Evolutionary conservation across 208 protist species (phyloP).

Genomic region (Leishmania turanica): DNA sequence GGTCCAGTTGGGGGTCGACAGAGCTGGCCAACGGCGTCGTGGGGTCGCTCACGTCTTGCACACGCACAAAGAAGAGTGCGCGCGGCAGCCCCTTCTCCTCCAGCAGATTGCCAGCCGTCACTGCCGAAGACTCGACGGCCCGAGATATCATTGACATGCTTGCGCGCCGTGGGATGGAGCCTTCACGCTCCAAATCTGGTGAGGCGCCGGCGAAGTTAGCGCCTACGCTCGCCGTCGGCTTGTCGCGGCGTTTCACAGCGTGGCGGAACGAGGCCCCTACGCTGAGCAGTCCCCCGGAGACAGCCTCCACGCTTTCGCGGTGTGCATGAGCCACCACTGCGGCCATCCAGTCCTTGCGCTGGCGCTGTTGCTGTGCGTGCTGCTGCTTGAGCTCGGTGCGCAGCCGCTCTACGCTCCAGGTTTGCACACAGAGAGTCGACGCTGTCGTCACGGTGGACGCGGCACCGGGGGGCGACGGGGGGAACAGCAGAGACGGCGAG

Average conservation of each 20-base stretch:
- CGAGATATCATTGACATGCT: conserved; percentile 5
- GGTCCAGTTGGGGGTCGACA: not conserved
- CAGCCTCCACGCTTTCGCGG: not conserved
- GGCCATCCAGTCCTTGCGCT: conserved; percentile 20
- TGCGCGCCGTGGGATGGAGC: not conserved
- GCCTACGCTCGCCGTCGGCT: conserved; percentile 14
- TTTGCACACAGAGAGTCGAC: conserved; percentile 4
- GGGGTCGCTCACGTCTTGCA: conserved; percentile 47
- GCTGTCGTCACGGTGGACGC: not conserved
- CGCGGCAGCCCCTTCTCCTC: conserved; percentile 42
- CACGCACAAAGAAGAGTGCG: conserved; percentile 68
- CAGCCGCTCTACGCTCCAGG: conserved; percentile 23
- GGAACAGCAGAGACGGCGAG: not conserved
- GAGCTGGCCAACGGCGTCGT: conserved; percentile 4
- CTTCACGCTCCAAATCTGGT: not conserved
- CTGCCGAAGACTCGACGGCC: not conserved
- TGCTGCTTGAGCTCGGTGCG: conserved; percentile 31
- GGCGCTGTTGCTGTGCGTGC: conserved; percentile 26
- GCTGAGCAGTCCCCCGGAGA: not conserved
- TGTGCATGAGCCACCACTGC: conserved; percentile 4
- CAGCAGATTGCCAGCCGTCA: not conserved
- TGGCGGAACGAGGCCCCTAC: conserved; percentile 16
- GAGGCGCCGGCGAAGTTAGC: not conserved
- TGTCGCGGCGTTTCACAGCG: conserved; percentile 21
- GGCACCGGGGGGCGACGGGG: not conserved